Percentiles rank a stretch among this genome's conserved stretches.
These are phyloP conservation scores for Trifolium dubium DNA, from an alignment of 306 rosid species.

Conservation along the genomic window DNA sequence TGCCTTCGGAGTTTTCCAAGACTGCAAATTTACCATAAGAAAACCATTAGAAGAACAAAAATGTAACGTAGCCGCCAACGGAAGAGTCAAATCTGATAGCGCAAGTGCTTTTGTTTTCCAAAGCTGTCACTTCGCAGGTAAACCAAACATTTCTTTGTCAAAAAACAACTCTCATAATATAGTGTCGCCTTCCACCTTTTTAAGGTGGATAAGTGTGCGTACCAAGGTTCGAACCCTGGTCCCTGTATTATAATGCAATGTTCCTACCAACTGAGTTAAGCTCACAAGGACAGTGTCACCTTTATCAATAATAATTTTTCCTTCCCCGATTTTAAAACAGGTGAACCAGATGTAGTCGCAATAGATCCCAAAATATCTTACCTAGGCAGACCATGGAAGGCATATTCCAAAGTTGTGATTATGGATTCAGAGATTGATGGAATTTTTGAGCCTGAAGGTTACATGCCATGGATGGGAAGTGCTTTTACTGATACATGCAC, in stretches of 20 bases:
- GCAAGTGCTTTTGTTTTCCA: conserved; percentile 56
- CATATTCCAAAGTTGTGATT: conserved; percentile 61
- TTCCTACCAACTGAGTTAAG: too few species aligned
- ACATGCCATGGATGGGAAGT: conserved; percentile 57
- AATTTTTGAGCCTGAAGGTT: conserved; percentile 55
- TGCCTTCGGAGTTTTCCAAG: conserved; percentile 51
- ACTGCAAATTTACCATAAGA: conserved; percentile 59
- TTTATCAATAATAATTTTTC: too few species aligned
- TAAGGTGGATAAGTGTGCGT: too few species aligned
- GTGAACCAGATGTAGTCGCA: conserved; percentile 8
- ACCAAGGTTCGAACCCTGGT: too few species aligned
- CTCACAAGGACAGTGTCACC: not conserved
- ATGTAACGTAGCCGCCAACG: conserved; percentile 69
- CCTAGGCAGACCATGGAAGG: conserved; percentile 76
- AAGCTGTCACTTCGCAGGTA: conserved; percentile 57
- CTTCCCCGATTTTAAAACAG: not conserved
- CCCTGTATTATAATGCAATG: too few species aligned
- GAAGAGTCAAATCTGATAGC: conserved; percentile 43
- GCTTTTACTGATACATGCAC: conserved; percentile 45
- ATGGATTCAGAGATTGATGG: conserved; percentile 59
- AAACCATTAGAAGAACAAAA: conserved; percentile 51
- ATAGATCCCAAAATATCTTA: conserved; percentile 39
- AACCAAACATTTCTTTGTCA: not conserved
- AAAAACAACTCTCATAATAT: too few species aligned
- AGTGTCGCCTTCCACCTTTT: too few species aligned